Base-by-base conservation (phyloP, 495 filamentous ascomycete genomes). In the Annulohypoxylon bovei region DNA sequence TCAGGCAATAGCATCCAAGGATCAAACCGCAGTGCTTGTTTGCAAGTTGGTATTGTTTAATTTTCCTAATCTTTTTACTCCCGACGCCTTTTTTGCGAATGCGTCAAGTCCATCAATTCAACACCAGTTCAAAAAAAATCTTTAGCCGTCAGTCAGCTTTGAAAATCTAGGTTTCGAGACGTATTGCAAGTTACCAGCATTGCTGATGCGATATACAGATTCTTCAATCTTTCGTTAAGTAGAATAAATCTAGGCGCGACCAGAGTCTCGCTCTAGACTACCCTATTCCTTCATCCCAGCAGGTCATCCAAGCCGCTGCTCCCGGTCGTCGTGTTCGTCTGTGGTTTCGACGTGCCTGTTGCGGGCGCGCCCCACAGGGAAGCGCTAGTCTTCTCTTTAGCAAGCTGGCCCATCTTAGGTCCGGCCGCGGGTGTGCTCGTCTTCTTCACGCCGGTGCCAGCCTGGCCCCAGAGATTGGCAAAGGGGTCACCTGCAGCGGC, bases 311-410 rank as follows among this genome's bases (percentile, higher is more conserved):
- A 65, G 0, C 79, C 79, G 40, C 78, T 80, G 47, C 79, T 76
- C n/a, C 72, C 70, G 20, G 62, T 56, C 7, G 62, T 44, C 0
- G 72, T 71, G 68, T 75, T 80, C 28, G 64, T 32, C 22, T 59
- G 57, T 27, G 83, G 73, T 6, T 80, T 78, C 3, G 83, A 32
- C 12, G 70, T 67, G 23, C 57, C 72, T 42, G 84, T 71, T 33
- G 88, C 82, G 4, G 87, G 83, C 6, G 90, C 85, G 8, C 95
- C 95, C 94, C 96, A 99, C 71, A 99, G 92, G 1, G 94, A 94
- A 1, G 93, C 93, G 77, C 89, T 94, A 39, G 93, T 93, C 83
- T 97, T 97, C 78, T 98, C 92, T 83, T 97, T 97, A 44, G 93
- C 95, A 82, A 99, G 91, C 76, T 94, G 92, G 20, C 93, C 93